Percentiles rank a stretch among this genome's conserved stretches.
phyloP scores from a whole-genome alignment of 2,329 filamentous ascomycete species.

The Alternaria conjuncta region DNA sequence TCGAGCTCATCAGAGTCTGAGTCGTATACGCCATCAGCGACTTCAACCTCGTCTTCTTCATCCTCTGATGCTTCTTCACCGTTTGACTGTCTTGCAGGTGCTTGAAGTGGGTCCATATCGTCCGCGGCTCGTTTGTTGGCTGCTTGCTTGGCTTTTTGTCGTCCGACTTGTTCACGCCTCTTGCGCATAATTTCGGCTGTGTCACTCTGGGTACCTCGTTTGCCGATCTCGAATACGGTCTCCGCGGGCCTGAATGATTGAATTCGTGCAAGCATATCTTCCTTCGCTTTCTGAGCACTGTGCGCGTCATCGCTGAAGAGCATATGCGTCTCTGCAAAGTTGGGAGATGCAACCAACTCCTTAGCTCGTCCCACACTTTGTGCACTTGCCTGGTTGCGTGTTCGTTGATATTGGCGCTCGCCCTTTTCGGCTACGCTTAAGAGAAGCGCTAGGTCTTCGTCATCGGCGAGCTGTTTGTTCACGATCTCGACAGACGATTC shows the following conservation, averaged over 20 bases:
- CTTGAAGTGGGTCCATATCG: slow-evolving; percentile 7
- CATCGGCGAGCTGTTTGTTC: slow-evolving; percentile 76
- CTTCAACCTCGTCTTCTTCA: slow-evolving; percentile 47
- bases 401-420: slow-evolving; percentile 90
- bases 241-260: slow-evolving; percentile 88
- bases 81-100: slow-evolving; percentile 15
- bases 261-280: slow-evolving; percentile 86
- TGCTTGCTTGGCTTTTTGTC: slow-evolving; percentile 55
- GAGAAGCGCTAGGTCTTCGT: slow-evolving; percentile 74
- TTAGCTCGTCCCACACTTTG: slow-evolving; percentile 91
- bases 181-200: slow-evolving; percentile 79
- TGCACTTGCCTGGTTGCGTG: slow-evolving; percentile 84
- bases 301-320: slow-evolving; percentile 71
- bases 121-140: slow-evolving; percentile 44
- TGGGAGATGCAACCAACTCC: slow-evolving; percentile 72
- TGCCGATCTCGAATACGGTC: slow-evolving; percentile 94
- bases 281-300: slow-evolving; percentile 70
- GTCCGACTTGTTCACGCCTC: slow-evolving; percentile 72
- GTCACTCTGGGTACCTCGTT: slow-evolving; percentile 66
- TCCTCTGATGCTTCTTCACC: slow-evolving; percentile 42
- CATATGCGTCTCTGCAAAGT: slow-evolving; percentile 77
- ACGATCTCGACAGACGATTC: slow-evolving; percentile 83
- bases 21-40: slow-evolving; percentile 43
- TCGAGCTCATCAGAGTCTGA: slow-evolving; percentile 62
- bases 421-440: slow-evolving; percentile 81